Base-by-base conservation (phyloP, 106 monocot species). In the Amphibolis antarctica region DNA sequence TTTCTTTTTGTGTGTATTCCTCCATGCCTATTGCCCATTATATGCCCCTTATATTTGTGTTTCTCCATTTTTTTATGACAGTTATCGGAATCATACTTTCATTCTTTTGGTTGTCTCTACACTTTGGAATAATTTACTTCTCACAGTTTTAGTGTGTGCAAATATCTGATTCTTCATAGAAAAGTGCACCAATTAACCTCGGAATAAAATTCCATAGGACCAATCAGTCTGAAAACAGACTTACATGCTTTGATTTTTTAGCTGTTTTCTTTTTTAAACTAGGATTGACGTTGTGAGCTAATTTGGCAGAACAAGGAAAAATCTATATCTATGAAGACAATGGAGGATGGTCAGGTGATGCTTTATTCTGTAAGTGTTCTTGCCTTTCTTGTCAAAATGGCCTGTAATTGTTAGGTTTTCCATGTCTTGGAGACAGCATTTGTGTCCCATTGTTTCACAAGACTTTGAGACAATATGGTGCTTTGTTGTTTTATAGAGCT, bases 331-430 rank as follows among this genome's bases (percentile, higher is more conserved):
- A 78, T 99, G 71, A 99, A 99, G 76, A 99, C 98, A 59, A 91
- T 99, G 85, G 98, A 99, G 69, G 98, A 98, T 76, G 98, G 98
- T 53, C 98, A 87, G 46, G 98, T 99, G 63, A 85, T 99, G 98
- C 91, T 99, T 66, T 99, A 85, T 30, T 78, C 82, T 53, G 98
- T 99, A 73, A 83, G 91, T 83, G 23, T 28, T 42, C 2, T 50
- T 19, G 28, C 18, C 67, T 24, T 45, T 14, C 13, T 12, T 73
- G 29, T 22, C 18, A 26, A 30, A 18, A 4, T 57, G 57, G 4
- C 17, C 57, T 57, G 15, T 17, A n/a, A n/a, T 23, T 10, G n/a
- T 1, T 13, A n/a, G n/a, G n/a, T 57, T 57, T 5, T 17, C 12
- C 26, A 57, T 30, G 11, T 49, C n/a, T 49, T n/a, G n/a, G n/a